Conservation (phyloP, 2,329 filamentous ascomycete genomes). For the Orbilia javanica region DNA sequence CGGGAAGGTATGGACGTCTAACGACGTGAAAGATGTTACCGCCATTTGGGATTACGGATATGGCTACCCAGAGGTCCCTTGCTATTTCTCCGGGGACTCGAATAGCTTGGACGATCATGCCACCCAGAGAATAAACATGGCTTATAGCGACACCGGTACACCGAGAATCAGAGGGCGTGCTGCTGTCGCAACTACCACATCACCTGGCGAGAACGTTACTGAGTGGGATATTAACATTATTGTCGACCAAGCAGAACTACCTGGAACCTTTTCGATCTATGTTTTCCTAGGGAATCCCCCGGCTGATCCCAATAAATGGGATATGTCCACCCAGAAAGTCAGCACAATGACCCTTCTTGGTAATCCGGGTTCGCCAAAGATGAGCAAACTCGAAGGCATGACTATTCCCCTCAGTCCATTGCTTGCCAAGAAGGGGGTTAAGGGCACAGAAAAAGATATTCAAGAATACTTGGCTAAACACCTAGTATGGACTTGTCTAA, state of each 20-base stretch:
- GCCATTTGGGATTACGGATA: conserved; percentile 60
- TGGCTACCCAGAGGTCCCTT: conserved; percentile 61
- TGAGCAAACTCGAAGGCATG: conserved; percentile 27
- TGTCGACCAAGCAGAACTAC: conserved; percentile 60
- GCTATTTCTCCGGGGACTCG: conserved; percentile 17
- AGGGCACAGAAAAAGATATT: conserved; percentile 8
- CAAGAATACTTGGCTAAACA: conserved; percentile 29
- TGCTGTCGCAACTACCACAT: not conserved
- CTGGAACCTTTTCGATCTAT: conserved; percentile 51
- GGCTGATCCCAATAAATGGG: conserved; percentile 23
- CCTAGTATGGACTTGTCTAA: conserved; percentile 37
- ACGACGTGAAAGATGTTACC: conserved; percentile 55
- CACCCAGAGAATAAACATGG: conserved; percentile 53
- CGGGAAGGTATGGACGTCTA: conserved; percentile 57
- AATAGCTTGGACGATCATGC: conserved; percentile 49
- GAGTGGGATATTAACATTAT: conserved; percentile 60
- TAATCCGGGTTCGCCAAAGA: conserved; percentile 13
- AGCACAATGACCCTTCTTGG: conserved; percentile 43
- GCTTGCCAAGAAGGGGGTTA: conserved; percentile 29
- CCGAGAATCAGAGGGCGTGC: conserved; percentile 22
- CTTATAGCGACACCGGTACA: conserved; percentile 39
- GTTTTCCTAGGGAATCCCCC: conserved; percentile 44
- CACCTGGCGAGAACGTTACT: conserved; percentile 12
- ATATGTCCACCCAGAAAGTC: conserved; percentile 13
- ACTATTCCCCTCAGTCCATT: conserved; percentile 33